Evolutionary conservation across 2,329 filamentous ascomycete species (phyloP).

Genomic region (Hypoxylon sp.): DNA sequence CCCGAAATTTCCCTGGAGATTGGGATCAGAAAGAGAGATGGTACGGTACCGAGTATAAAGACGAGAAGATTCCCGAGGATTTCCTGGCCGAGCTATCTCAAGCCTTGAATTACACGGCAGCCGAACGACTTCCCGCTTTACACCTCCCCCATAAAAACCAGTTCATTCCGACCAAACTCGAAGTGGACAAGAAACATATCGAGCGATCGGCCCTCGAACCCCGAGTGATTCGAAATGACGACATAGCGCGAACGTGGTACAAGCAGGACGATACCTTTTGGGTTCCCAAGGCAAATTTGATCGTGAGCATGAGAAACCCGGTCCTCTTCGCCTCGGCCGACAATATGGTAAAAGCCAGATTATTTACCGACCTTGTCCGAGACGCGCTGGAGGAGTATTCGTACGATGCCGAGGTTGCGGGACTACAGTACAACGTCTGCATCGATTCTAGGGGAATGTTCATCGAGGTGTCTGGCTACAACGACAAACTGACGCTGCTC

Average conservation of each 20-base stretch:
- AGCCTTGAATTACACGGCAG: slow-evolving; percentile 65
- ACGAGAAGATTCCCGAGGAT: slow-evolving; percentile 78
- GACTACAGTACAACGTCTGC: slow-evolving; percentile 81
- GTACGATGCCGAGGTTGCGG: slow-evolving; percentile 94
- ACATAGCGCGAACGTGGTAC: slow-evolving; percentile 84
- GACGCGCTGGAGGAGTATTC: slow-evolving; percentile 93
- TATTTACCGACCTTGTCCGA: slow-evolving; percentile 86
- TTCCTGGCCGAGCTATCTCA: slow-evolving; percentile 75
- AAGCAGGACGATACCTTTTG: slow-evolving; percentile 99
- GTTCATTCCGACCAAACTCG: slow-evolving; percentile 91
- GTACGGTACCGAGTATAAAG: slow-evolving; percentile 95
- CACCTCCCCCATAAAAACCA: slow-evolving; percentile 93
- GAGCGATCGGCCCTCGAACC: slow-evolving; percentile 76
- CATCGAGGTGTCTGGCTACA: slow-evolving; percentile 86
- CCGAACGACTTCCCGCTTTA: slow-evolving; percentile 71
- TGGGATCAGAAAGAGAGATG: slow-evolving; percentile 94
- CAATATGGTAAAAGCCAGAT: slow-evolving; percentile 76
- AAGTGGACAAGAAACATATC: slow-evolving; percentile 95
- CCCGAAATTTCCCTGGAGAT: slow-evolving; percentile 80
- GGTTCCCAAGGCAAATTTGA: slow-evolving; percentile 92
- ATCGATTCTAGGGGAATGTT: slow-evolving; percentile 77
- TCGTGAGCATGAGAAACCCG: slow-evolving; percentile 81
- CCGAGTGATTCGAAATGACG: slow-evolving; percentile 84
- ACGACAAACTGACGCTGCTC: slow-evolving; percentile 92
- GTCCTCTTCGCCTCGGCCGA: slow-evolving; percentile 81